A percentile compares a stretch with the other conserved stretches of the same genome.
Evolutionary conservation across 116 monocot species (phyloP).

Genomic region (Zostera marina): DNA sequence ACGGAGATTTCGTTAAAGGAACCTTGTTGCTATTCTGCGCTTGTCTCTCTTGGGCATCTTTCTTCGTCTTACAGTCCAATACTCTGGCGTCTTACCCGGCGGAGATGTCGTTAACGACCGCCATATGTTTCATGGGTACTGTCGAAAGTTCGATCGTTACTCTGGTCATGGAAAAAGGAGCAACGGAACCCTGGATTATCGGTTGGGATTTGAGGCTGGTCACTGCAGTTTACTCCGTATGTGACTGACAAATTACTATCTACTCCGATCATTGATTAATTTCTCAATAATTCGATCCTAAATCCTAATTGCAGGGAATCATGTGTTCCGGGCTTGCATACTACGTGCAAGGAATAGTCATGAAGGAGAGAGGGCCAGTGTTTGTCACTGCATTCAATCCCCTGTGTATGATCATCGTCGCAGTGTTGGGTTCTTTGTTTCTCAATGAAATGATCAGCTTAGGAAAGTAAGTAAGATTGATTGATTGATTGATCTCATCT

Average conservation of each 20-base stretch:
- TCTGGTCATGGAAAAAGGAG: constrained; percentile 32
- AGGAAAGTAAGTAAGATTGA: constrained; percentile 44
- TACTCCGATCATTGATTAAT: no score
- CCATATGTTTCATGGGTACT: constrained; percentile 55
- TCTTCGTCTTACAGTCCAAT: constrained; percentile 60
- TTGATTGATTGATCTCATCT: neutral
- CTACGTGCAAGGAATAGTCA: constrained; percentile 85
- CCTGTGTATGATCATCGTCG: constrained; percentile 81
- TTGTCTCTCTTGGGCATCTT: constrained; percentile 58
- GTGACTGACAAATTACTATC: constrained; percentile 1
- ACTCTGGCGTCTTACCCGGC: constrained; percentile 30
- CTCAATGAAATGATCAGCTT: constrained; percentile 62
- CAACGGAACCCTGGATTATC: constrained; percentile 17
- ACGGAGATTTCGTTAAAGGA: constrained; percentile 48
- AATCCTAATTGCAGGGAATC: constrained; percentile 52
- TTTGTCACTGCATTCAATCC: constrained; percentile 89
- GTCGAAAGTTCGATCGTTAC: constrained; percentile 41
- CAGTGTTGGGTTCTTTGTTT: constrained; percentile 75
- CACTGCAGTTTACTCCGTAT: constrained; percentile 24
- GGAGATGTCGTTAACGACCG: constrained; percentile 27
- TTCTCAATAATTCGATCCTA: no score
- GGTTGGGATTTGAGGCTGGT: constrained; percentile 31
- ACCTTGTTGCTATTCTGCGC: constrained; percentile 69
- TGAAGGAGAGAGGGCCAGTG: constrained; percentile 63
- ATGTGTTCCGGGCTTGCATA: constrained; percentile 82